Evolutionary conservation across 139 green algal genomes (phyloP), one percentile per base, ranked within the genome.

Genomic region (Gonium pectorale): DNA sequence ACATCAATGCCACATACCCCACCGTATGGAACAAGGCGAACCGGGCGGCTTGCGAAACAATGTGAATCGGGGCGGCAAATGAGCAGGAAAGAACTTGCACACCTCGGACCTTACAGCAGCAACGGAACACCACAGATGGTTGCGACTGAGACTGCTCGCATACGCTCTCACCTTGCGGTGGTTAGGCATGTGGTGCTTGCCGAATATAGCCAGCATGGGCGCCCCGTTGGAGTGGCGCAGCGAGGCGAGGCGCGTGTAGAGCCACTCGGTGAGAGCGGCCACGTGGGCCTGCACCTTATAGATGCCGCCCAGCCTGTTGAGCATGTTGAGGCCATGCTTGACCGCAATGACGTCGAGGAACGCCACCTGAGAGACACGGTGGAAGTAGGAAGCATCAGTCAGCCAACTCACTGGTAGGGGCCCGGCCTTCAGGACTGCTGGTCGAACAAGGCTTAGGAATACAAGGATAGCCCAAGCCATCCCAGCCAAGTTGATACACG

Each of bases 261-360:
- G 69, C 81, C 87, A 93, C 56, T 84, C 78, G 31, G 85, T 89
- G 5, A 93, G 71, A 0, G 54, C 51, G 11, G 67, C 82, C 33
- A 89, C 85, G 52, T 93, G 90, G 2, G 79, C 68, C 51, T 82
- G 75, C 22, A 82, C 56, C 75, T 56, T 80, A 44, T 33, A 22
- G 19, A 93, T 87, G 88, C 94, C 93, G 2, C 93, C 92, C 67
- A 96, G 92, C 63, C 67, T 78, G 3, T 90, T 59, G 17, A 95
- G 81, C 37, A 88, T 83, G 38, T 81, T 85, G 37, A 97, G 92
- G 38, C 93, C 92, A 44, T 96, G 91, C 75, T 90, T 88, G 11
- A 97, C 78, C 11, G 86, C 75, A 40, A 94, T 84, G 89, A 97
- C 93, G 90, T 94, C 92, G 31, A 96, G 90, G 85, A 97, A 97